A percentile compares a stretch with the other conserved stretches of the same genome.
These are phyloP conservation scores for Diaporthe longicolla DNA, from an alignment of 2,329 filamentous ascomycete species.

Conservation along the genomic window DNA sequence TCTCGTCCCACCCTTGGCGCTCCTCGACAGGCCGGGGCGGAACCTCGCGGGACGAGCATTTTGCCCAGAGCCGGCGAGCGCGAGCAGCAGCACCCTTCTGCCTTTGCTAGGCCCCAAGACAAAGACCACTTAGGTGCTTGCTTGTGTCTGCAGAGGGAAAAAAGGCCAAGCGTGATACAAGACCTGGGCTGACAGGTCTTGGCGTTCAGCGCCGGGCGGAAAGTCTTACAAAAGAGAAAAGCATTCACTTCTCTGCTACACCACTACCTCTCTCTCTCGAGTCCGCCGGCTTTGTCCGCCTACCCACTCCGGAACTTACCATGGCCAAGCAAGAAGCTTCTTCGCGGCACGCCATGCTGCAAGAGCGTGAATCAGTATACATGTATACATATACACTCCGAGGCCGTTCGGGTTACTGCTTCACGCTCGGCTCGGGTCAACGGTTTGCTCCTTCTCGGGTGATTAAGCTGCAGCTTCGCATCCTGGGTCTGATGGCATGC, in stretches of 20 bases:
- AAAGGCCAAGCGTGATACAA: constrained; percentile 18
- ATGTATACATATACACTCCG: no score
- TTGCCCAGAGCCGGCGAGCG: constrained; percentile 10
- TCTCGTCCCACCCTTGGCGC: constrained; percentile 34
- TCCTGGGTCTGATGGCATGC: neutral
- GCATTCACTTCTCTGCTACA: neutral
- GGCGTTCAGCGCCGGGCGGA: constrained; percentile 16
- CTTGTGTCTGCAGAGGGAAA: neutral
- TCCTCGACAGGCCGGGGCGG: constrained; percentile 26
- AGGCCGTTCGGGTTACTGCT: neutral
- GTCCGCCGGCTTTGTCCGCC: neutral
- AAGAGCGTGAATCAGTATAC: neutral
- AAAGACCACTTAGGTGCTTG: neutral
- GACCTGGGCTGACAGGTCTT: constrained; percentile 29
- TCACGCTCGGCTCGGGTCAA: neutral
- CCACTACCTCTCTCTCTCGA: neutral
- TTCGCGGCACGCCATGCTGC: neutral
- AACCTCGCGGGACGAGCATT: constrained; percentile 34
- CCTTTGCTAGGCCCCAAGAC: neutral
- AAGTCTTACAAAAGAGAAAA: no score
- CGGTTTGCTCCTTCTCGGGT: no score
- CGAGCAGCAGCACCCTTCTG: neutral
- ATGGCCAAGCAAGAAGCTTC: neutral
- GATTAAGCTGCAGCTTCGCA: neutral
- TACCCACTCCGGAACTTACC: neutral